Evolutionary conservation across 140 eudicot genomes (phyloP).

Genomic region (Ambrosia hybrid): DNA sequence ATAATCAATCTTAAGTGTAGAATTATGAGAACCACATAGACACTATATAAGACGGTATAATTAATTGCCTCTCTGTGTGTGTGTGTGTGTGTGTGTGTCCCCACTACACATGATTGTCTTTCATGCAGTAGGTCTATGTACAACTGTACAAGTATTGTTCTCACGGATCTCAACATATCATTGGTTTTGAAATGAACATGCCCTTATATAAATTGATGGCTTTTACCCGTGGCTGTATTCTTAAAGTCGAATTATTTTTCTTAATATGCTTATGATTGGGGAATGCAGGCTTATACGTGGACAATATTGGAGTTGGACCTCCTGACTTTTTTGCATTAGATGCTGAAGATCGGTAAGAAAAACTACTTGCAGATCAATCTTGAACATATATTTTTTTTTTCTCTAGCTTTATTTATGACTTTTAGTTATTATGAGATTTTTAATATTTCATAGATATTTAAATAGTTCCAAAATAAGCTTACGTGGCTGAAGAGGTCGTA

Average conservation of each 20-base stretch:
- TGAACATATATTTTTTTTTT: neutral
- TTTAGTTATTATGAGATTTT: neutral
- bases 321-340: slow-evolving; percentile 41
- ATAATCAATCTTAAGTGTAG: too few relatives aligned
- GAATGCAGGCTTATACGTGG: slow-evolving; percentile 9
- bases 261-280: slow-evolving; percentile 2
- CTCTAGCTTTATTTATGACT: neutral
- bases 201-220: too few relatives aligned
- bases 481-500: neutral
- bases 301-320: slow-evolving; percentile 8
- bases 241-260: neutral
- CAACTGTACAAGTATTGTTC: too few relatives aligned
- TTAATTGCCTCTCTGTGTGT: too few relatives aligned
- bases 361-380: neutral
- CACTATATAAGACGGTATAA: neutral
- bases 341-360: slow-evolving; percentile 57
- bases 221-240: neutral
- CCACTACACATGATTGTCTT: too few relatives aligned
- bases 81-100: too few relatives aligned
- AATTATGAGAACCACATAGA: neutral
- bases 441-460: neutral
- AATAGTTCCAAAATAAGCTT: neutral
- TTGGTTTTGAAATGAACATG: too few relatives aligned
- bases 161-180: too few relatives aligned
- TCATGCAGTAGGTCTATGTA: too few relatives aligned